A percentile compares a stretch with the other conserved stretches of the same genome.
These are phyloP conservation scores for Grosmannia serpens DNA, from an alignment of 2,329 filamentous ascomycete species.

Conservation along the genomic window DNA sequence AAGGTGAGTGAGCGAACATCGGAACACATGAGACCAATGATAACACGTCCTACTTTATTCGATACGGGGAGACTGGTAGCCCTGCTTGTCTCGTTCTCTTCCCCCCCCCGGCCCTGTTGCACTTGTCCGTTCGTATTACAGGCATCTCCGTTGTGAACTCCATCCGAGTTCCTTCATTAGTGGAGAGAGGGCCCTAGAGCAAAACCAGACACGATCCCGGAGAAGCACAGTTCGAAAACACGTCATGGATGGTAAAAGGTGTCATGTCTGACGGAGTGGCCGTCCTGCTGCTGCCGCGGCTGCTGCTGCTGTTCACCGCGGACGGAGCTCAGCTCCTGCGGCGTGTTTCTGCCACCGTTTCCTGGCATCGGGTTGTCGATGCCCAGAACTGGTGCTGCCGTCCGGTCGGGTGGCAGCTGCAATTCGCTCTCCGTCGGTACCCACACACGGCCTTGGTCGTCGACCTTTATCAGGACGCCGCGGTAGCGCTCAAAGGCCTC, in stretches of 20 bases:
- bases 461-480: slow-evolving; percentile 15
- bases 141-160: not conserved
- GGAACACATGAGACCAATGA: not conserved
- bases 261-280: not conserved
- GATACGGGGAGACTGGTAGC: not conserved
- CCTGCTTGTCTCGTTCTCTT: not conserved
- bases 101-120: not conserved
- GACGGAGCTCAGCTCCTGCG: slow-evolving; percentile 7
- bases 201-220: not conserved
- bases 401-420: slow-evolving; percentile 10
- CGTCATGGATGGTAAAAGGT: slow-evolving; percentile 10
- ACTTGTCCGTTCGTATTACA: not conserved
- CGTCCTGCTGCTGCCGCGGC: not conserved
- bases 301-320: not conserved
- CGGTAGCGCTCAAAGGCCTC: not conserved
- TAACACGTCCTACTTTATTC: not conserved
- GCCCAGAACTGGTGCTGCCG: not conserved
- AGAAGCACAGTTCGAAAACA: not conserved
- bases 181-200: not conserved
- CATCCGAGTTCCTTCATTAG: not conserved
- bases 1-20: not conserved
- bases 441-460: slow-evolving; percentile 22
- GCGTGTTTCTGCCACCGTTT: not conserved
- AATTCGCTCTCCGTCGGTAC: slow-evolving; percentile 22
- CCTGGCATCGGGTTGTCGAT: not conserved